These are phyloP conservation scores for Vitis hybrid DNA, from an alignment of 177 flowering plant genomes.

Conservation along the genomic window DNA sequence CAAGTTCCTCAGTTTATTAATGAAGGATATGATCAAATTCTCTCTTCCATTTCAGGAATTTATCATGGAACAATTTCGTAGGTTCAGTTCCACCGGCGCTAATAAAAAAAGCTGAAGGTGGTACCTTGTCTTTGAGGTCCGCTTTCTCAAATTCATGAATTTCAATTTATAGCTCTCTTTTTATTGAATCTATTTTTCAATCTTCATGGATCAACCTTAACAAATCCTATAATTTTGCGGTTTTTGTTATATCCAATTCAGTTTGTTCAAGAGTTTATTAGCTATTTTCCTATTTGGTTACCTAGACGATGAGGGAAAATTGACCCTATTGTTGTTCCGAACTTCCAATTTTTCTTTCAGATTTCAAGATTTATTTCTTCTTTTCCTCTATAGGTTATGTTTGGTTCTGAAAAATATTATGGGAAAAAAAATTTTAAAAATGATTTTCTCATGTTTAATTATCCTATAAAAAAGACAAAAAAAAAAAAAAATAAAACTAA, in stretches of 20 bases:
- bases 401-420: too few species aligned
- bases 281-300: not conserved
- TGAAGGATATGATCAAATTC: not conserved
- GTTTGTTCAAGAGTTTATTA: not conserved
- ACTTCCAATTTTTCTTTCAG: too few species aligned
- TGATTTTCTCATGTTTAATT: too few species aligned
- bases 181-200: not conserved
- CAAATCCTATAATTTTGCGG: not conserved
- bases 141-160: not conserved
- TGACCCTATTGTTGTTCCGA: too few species aligned
- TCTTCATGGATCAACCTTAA: not conserved
- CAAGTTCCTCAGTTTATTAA: not conserved
- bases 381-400: too few species aligned
- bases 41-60: conserved; percentile 9
- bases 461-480: too few species aligned
- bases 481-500: too few species aligned
- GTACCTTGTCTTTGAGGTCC: not conserved
- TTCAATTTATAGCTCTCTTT: not conserved
- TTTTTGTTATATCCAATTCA: not conserved
- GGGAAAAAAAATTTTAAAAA: too few species aligned
- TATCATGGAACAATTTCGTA: conserved; percentile 7
- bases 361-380: too few species aligned
- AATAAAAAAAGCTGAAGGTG: not conserved
- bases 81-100: not conserved
- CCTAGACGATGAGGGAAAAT: too few species aligned